Conservation (phyloP, 306 rosid species). For the Lathyrus sativus region DNA sequence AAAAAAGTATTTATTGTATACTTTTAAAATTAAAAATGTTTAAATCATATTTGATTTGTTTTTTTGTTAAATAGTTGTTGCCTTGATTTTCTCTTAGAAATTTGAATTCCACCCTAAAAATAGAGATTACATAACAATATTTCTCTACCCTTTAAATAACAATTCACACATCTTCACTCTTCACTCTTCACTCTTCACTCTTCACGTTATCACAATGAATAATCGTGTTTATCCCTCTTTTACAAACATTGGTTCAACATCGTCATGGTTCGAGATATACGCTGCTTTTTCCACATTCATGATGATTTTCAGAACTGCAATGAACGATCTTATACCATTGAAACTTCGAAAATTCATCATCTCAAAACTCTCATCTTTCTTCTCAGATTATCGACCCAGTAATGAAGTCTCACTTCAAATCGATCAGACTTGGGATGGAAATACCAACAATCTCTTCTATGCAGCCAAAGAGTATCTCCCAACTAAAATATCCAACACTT, state of each 20-base stretch:
- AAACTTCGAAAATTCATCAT: slow-evolving; percentile 1
- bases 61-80: no score
- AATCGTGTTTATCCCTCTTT: not conserved
- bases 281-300: slow-evolving; percentile 44
- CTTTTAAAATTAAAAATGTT: no score
- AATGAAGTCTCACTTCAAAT: slow-evolving; percentile 32
- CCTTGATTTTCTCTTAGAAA: no score
- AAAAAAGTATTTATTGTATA: no score
- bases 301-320: slow-evolving; percentile 40
- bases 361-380: slow-evolving; percentile 22
- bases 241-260: slow-evolving; percentile 17
- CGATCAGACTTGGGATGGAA: not conserved
- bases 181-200: not conserved
- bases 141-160: not conserved
- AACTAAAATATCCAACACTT: not conserved
- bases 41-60: no score
- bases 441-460: not conserved
- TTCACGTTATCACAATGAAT: not conserved
- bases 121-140: no score
- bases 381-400: not conserved
- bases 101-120: no score
- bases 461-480: slow-evolving; percentile 20
- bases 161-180: not conserved
- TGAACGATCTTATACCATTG: slow-evolving; percentile 42
- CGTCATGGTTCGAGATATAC: slow-evolving; percentile 50